phyloP scores from a whole-genome alignment of 2,329 filamentous ascomycete species.

The Dactylonectria macrodidyma region DNA sequence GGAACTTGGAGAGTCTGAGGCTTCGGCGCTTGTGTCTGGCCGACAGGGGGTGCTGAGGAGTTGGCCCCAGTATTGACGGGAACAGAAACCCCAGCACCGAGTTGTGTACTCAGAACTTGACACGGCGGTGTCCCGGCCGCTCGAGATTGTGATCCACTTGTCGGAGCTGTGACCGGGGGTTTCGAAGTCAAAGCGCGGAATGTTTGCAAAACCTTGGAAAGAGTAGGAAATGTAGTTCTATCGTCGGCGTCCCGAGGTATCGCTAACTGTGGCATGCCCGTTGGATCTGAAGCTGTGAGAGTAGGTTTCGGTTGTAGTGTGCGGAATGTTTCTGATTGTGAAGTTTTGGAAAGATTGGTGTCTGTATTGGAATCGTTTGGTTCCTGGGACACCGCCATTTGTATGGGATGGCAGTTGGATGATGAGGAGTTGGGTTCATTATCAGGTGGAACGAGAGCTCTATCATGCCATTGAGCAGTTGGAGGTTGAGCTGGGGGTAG shows the following conservation, averaged over 20 bases:
- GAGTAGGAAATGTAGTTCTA: slow-evolving; percentile 3
- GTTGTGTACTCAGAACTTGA: slow-evolving; percentile 1
- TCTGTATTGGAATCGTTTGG: background rate
- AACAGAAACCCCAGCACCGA: slow-evolving; percentile 1
- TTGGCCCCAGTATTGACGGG: slow-evolving; percentile 5
- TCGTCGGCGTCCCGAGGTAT: slow-evolving; percentile 4
- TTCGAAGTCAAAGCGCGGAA: slow-evolving; percentile 7
- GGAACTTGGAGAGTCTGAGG: slow-evolving; percentile 4
- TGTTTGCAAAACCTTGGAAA: slow-evolving; percentile 6
- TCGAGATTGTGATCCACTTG: slow-evolving; percentile 9
- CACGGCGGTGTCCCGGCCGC: background rate
- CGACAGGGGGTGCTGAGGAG: background rate
- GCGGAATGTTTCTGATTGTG: slow-evolving; percentile 5
- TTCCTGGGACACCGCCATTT: slow-evolving; percentile 2
- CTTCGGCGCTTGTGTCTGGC: slow-evolving; percentile 8
- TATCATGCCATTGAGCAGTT: background rate
- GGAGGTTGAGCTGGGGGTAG: slow-evolving; percentile 9
- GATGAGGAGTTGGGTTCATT: slow-evolving; percentile 1
- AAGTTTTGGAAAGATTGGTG: background rate
- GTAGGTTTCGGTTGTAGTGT: slow-evolving; percentile 12
- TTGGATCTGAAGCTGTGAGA: background rate
- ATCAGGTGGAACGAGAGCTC: slow-evolving; percentile 1
- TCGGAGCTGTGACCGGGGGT: slow-evolving; percentile 1
- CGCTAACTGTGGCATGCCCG: slow-evolving; percentile 1
- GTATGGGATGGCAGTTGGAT: background rate